These are phyloP conservation scores for Aspergillus nanangensis DNA, from an alignment of 495 filamentous ascomycete species.

Conservation along the genomic window DNA sequence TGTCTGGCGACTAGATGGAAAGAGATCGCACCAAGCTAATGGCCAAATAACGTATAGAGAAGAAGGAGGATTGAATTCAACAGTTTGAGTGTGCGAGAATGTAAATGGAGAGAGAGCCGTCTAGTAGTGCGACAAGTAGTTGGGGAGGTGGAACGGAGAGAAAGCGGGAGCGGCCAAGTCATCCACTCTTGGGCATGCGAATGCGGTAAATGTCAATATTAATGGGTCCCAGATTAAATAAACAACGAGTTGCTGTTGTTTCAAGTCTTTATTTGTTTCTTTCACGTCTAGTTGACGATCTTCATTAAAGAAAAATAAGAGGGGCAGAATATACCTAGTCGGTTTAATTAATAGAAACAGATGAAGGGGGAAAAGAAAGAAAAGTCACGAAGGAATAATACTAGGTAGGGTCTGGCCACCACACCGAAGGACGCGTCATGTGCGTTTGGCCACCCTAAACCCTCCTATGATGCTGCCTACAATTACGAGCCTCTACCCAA, in stretches of 20 bases:
- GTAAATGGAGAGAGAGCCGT: slow-evolving; percentile 15
- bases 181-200: slow-evolving; percentile 7
- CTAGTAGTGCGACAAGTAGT: background rate
- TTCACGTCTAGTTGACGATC: too few species aligned
- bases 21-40: slow-evolving; percentile 15
- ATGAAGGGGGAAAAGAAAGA: too few species aligned
- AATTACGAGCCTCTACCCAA: background rate
- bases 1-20: slow-evolving; percentile 29
- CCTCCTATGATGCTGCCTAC: slow-evolving; percentile 11
- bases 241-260: too few species aligned
- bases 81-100: slow-evolving; percentile 4
- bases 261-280: too few species aligned
- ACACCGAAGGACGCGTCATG: slow-evolving; percentile 11
- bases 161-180: slow-evolving; percentile 9
- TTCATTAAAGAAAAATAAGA: too few species aligned
- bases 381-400: too few species aligned
- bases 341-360: too few species aligned
- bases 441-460: slow-evolving; percentile 14
- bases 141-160: slow-evolving; percentile 4
- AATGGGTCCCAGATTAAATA: too few species aligned
- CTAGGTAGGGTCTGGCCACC: too few species aligned
- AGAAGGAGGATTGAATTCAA: slow-evolving; percentile 4
- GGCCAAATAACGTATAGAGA: slow-evolving; percentile 7
- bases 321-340: too few species aligned
- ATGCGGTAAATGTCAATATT: too few species aligned